Evolutionary conservation across 208 protist genomes (phyloP), one percentile per base, ranked within the genome.

Genomic region (Leishmania turanica): DNA sequence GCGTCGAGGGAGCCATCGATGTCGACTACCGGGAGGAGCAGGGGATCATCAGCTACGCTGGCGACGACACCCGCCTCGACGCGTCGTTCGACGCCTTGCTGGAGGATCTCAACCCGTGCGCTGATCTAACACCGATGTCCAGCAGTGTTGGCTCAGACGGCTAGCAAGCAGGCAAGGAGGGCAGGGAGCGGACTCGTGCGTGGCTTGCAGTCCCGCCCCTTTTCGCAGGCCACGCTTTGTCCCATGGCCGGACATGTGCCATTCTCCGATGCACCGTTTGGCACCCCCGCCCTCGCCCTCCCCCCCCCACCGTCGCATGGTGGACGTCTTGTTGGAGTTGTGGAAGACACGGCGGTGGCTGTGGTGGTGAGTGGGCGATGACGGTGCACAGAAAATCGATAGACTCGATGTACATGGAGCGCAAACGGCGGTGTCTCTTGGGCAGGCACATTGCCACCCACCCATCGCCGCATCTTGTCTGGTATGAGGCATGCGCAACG

Each of bases 81-180:
- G 42, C 68, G 34, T 69, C 75, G 9, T 77, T 77, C 34, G 68
- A 73, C 27, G 76, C 82, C 24, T n/a, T 81, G 53, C 56, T 86
- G 21, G 60, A 75, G 9, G 70, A 58, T 11, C 45, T 82, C 31
- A 71, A 86, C 58, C 71, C 74, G 24, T 80, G 66, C 66, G 56
- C 51, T 21, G 69, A 21, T 51, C 15, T 3, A 40, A 13, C 54
- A 13, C 8, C 40, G 19, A 34, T 53, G 5, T 64, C 19, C 54
- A 78, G 74, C 54, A 45, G 19, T 42, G 31, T 17, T 17, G n/a
- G 19, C 47, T 51, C 27, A 17, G 70, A 75, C 15, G 70, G 34
- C 47, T 71, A 47, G 11, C 71, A 47, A 6, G n/a, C 15, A 27
- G 31, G n/a, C 27, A 21, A 19, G 31, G 17, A 31, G 42, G 17